Evolutionary conservation across 306 rosid species (phyloP).

Genomic region (Casuarina cunninghamiana): DNA sequence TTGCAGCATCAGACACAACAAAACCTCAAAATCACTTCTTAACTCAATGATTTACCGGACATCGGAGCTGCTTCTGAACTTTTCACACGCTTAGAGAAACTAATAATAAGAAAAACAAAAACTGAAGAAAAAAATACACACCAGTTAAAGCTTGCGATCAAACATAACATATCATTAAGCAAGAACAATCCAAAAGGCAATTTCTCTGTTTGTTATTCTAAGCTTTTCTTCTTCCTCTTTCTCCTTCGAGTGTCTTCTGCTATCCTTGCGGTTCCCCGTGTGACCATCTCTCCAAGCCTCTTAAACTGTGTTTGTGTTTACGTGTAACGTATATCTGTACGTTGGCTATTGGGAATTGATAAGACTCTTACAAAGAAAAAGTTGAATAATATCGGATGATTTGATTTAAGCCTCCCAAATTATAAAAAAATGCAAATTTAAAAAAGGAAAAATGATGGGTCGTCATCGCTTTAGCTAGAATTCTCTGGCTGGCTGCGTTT

Average conservation of each 20-base stretch:
- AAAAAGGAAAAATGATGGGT: slow-evolving; percentile 46
- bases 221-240: slow-evolving; percentile 32
- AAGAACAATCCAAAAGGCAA: slow-evolving; percentile 26
- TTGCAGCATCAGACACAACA: neutral
- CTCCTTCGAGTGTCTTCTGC: slow-evolving; percentile 21
- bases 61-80: slow-evolving; percentile 1
- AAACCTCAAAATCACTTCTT: slow-evolving; percentile 2
- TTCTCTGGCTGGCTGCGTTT: slow-evolving; percentile 42
- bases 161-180: slow-evolving; percentile 4
- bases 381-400: slow-evolving; percentile 25
- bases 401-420: slow-evolving; percentile 31
- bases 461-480: slow-evolving; percentile 48
- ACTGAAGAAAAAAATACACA: neutral
- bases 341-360: slow-evolving; percentile 15
- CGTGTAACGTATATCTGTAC: slow-evolving; percentile 10
- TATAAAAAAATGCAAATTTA: neutral
- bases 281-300: slow-evolving; percentile 25
- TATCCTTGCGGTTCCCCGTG: slow-evolving; percentile 20
- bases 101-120: neutral
- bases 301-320: neutral
- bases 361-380: neutral
- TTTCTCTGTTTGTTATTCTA: slow-evolving; percentile 3
- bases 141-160: slow-evolving; percentile 7
- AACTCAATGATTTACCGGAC: slow-evolving; percentile 2
- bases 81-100: neutral